phyloP scores from a whole-genome alignment of 1,284 basidiomycete genomes.

The Sporisorium iseilematis-ciliati region DNA sequence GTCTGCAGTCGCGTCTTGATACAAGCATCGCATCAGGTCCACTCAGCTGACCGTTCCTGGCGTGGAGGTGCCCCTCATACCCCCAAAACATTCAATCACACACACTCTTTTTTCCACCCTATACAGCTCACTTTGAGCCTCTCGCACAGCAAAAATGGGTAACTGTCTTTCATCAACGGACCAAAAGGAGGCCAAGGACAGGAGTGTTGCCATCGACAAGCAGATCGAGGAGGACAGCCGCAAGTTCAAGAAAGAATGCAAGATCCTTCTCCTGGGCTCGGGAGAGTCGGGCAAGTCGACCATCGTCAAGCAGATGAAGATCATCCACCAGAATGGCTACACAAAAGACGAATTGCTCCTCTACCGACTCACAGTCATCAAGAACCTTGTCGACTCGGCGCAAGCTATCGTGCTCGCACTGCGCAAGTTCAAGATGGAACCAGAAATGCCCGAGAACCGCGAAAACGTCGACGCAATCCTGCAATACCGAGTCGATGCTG shows the following conservation, averaged over 20 bases:
- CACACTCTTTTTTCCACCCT: too few relatives aligned
- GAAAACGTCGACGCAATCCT: conserved; percentile 75
- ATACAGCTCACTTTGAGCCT: not conserved
- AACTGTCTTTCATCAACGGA: conserved; percentile 61
- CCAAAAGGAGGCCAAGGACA: conserved; percentile 62
- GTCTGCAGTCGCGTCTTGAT: not conserved
- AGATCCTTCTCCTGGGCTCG: conserved; percentile 88
- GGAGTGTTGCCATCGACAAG: conserved; percentile 72
- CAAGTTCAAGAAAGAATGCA: conserved; percentile 88
- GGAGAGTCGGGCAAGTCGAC: conserved; percentile 93
- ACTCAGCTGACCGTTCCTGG: not conserved
- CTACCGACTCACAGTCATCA: conserved; percentile 80
- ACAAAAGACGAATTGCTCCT: conserved; percentile 81
- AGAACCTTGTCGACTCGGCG: conserved; percentile 74
- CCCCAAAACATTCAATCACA: not conserved
- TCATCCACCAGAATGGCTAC: conserved; percentile 96
- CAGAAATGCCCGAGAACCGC: conserved; percentile 79
- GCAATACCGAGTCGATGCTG: conserved; percentile 64
- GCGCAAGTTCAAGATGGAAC: conserved; percentile 88
- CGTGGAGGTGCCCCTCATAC: not conserved
- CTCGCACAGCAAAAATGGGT: conserved; percentile 47
- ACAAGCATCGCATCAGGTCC: not conserved
- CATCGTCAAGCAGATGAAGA: conserved; percentile 99
- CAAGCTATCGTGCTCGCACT: conserved; percentile 90
- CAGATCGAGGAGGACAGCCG: conserved; percentile 74